Percentiles rank a stretch among this genome's conserved stretches.
These are phyloP conservation scores for Mycena chlorophos DNA, from an alignment of 768 basidiomycete species.

Conservation along the genomic window DNA sequence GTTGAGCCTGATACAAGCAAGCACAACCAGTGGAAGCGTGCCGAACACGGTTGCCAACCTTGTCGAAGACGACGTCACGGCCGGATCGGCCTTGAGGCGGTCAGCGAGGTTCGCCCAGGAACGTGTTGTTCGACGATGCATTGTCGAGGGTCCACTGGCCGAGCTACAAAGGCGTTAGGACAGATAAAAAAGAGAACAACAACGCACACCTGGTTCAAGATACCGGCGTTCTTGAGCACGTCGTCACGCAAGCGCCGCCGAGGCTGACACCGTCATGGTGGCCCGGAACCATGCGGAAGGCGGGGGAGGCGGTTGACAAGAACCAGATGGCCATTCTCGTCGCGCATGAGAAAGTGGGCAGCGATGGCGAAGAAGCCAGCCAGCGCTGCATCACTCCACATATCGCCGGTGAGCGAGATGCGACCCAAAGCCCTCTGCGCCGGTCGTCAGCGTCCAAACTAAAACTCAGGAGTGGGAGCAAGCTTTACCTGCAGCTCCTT, in stretches of 20 bases:
- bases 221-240: not conserved
- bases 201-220: not conserved
- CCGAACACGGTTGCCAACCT: not conserved
- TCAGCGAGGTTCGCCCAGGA: not conserved
- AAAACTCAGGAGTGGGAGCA: not conserved
- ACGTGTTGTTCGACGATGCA: not conserved
- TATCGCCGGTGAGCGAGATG: conserved; percentile 3
- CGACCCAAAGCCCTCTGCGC: not conserved
- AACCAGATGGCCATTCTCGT: conserved; percentile 1
- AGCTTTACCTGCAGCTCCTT: not conserved
- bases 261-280: not conserved
- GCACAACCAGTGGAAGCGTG: not conserved
- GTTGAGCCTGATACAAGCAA: not conserved
- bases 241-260: not conserved
- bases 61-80: not conserved
- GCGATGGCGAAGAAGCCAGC: not conserved
- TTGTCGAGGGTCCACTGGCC: conserved; percentile 1
- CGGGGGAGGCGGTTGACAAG: not conserved
- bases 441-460: not conserved
- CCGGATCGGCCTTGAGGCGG: not conserved
- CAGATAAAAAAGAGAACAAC: not conserved
- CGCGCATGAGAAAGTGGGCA: conserved; percentile 2
- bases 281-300: not conserved
- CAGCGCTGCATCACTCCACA: conserved; percentile 4
- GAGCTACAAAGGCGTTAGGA: not conserved